Evolutionary conservation across 768 basidiomycete genomes (phyloP).

Genomic region (Auriscalpium orientale): DNA sequence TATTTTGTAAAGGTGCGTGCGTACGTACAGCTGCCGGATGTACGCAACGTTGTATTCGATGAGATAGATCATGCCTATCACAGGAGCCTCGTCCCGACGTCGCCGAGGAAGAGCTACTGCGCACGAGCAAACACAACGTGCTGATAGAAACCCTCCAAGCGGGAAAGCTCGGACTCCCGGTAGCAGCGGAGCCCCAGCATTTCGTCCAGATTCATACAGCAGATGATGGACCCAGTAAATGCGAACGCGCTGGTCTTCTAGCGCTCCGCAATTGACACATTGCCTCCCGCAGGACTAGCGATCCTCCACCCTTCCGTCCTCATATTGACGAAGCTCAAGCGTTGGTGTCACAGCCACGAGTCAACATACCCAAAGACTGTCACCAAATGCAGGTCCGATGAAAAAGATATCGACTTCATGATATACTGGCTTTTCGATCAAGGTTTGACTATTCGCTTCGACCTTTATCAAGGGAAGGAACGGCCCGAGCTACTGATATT

Average conservation of each 20-base stretch:
- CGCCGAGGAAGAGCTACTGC: not conserved
- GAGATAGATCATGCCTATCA: not conserved
- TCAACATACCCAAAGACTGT: not conserved
- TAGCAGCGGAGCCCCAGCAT: conserved; percentile 2
- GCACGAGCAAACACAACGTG: conserved; percentile 1
- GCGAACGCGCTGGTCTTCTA: not conserved
- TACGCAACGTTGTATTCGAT: not conserved
- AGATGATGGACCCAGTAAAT: not conserved
- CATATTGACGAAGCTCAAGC: conserved; percentile 6
- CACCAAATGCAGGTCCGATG: not conserved
- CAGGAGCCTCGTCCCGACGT: not conserved
- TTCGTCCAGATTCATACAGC: not conserved
- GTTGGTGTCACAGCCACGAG: not conserved
- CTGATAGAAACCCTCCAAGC: conserved; percentile 4
- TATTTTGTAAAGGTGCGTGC: conserved; percentile 21
- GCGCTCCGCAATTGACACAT: not conserved
- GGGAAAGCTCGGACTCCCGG: conserved; percentile 4
- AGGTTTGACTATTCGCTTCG: not conserved
- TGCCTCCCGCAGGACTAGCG: not conserved
- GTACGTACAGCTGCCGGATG: not conserved
- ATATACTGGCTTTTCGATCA: not conserved
- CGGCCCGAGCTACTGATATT: not conserved
- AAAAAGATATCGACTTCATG: conserved; percentile 1
- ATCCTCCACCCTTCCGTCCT: conserved; percentile 7
- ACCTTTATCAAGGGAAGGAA: not conserved